Evolutionary conservation across 2,329 filamentous ascomycete species (phyloP).

Genomic region (Chrysoporthe deuterocubensis): DNA sequence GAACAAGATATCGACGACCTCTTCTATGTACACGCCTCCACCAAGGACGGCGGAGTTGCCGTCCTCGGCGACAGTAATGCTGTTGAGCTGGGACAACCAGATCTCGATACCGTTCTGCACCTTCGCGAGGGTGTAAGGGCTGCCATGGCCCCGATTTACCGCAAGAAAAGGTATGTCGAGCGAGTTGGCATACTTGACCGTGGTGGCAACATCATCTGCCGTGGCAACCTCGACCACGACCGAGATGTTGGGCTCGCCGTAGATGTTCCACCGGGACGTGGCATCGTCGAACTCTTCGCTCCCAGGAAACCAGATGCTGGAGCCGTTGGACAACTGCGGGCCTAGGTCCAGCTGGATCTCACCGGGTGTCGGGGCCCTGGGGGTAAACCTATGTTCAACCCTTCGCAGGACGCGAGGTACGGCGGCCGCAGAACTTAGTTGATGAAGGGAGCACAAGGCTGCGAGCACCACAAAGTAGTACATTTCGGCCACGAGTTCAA

Average conservation of each 20-base stretch:
- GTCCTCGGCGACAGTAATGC: conserved; percentile 46
- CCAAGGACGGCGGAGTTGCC: conserved; percentile 51
- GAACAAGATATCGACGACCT: conserved; percentile 54
- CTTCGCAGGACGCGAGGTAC: not conserved
- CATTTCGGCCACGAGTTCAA: not conserved
- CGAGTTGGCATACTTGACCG: conserved; percentile 53
- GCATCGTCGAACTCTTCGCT: conserved; percentile 39
- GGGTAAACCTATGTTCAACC: not conserved
- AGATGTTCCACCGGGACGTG: conserved; percentile 50
- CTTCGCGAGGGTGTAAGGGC: conserved; percentile 51
- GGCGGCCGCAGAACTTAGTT: not conserved
- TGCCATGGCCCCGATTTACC: conserved; percentile 56
- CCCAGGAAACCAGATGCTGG: not conserved
- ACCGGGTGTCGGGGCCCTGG: not conserved
- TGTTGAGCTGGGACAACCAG: conserved; percentile 48
- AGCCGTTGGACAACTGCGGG: conserved; percentile 2
- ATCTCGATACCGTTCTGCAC: conserved; percentile 57
- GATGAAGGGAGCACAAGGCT: not conserved
- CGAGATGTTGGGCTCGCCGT: conserved; percentile 47
- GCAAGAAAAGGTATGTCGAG: conserved; percentile 55
- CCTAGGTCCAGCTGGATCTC: not conserved
- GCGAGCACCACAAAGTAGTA: not conserved
- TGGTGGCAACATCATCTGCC: conserved; percentile 54
- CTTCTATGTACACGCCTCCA: conserved; percentile 52
- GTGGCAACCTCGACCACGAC: conserved; percentile 52